Evolutionary conservation across 148 eudicot species (phyloP), one percentile per base, ranked within the genome.

Genomic region (Salicornia ramosissima): DNA sequence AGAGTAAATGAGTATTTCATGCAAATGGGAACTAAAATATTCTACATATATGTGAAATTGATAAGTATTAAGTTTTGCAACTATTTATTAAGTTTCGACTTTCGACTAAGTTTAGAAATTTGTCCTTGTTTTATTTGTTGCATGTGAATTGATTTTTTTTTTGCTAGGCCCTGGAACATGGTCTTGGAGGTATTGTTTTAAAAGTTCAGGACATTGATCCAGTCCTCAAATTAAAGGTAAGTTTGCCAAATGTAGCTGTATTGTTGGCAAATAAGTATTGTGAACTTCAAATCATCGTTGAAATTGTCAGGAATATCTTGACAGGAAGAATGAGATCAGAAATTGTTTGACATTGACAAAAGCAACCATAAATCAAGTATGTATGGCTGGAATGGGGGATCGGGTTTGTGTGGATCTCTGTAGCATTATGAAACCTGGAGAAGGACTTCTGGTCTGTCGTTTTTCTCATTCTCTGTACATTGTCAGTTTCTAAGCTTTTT

Each of bases 341-440:
- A 85, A 79, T 76, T 63, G 68, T 64, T 69, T 93, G 84, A 77
- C 75, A 13, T 75, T 93, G 68, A 80, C 77, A 22, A 88, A 78
- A 72, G 95, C 94, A 51, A 81, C 75, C 18, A 74, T 93, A 64
- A 86, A 85, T 55, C 77, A 65, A 64, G 84, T 93, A 75, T 84
- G 78, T 68, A 81, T 83, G 84, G 73, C 82, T 51, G 98, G 96
- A 70, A 93, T 93, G 98, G 98, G 96, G 33, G 96, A 93, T 75
- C 93, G 95, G 62, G 98, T 86, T 58, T 93, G 98, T 72, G 98
- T 93, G 72, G 98, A 93, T 80, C 92, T 93, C 18, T 93, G 98
- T 80, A 86, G 87, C 85, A 80, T 93, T 56, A 81, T 93, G 89
- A 84, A 83, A 75, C 98, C 98, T 53, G 98, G 96, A 68, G 96